Base-by-base conservation (phyloP, 345 rosid species). In the Eucalyptus marginata region DNA sequence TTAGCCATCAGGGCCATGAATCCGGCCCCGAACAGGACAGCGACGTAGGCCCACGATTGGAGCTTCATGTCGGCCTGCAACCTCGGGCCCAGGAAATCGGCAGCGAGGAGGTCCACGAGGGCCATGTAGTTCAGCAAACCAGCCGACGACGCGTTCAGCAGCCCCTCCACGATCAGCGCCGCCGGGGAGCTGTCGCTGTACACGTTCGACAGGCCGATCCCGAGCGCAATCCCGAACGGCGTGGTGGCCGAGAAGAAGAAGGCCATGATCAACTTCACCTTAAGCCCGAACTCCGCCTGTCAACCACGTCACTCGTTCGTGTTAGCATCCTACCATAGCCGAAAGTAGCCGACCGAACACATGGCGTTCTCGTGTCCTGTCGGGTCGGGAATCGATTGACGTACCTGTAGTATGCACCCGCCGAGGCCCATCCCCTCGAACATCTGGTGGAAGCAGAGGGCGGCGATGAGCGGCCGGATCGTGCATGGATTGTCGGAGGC, bases 401-500 rank as follows among this genome's bases (percentile, higher is more conserved):
- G 18, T 79, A 95, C 97, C 95, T 95, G 97, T 66, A 95, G 93
- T 86, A 96, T 96, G 95, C 99, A 94, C 33, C 98, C 96, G 7
- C 97, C 96, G 29, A 94, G 98, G 44, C 95, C 99, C 99, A 94
- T 96, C 64, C 99, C 97, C 93, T 96, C 99, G 50, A 96, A 96
- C 94, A 96, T 93, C 93, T 95, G 98, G 88, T 95, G 98, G 94
- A 97, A 97, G 92, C 98, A 96, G 81, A 96, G 95, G 50, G 98
- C 99, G 56, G 97, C 95, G 8, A 96, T 88, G 18, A 95, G 95
- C 31, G 95, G 95, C 90, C 91, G 95, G 81, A 97, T 96, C 88
- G 93, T 90, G 93, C 98, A 97, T 49, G 91, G 92, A 80, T 97
- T 96, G 88, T 87, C 92, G 14, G 98, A 94, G 51, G 99, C 96